Conservation (phyloP, 495 filamentous ascomycete species). For the Patellaria atrata region DNA sequence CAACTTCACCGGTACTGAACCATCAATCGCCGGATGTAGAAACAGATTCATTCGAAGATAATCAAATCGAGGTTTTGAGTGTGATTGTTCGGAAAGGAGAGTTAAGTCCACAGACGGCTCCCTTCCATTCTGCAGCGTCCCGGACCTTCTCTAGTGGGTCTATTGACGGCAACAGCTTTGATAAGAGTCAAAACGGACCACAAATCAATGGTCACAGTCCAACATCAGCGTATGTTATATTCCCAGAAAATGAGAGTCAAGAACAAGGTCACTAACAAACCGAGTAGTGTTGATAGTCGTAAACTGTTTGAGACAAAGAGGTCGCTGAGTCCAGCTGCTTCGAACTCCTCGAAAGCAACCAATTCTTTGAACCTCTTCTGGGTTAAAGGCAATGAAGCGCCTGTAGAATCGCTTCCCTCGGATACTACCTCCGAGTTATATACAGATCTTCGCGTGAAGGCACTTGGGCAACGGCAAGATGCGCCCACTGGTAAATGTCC, state of each 20-base stretch:
- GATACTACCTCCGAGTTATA: conserved; percentile 40
- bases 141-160: conserved; percentile 40
- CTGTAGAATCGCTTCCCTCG: conserved; percentile 28
- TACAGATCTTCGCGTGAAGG: conserved; percentile 38
- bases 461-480: conserved; percentile 40
- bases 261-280: too few relatives aligned
- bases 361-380: conserved; percentile 26
- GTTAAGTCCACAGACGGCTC: conserved; percentile 14
- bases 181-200: conserved; percentile 19
- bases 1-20: conserved; percentile 2
- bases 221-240: conserved; percentile 17
- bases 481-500: conserved; percentile 35
- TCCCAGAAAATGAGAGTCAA: conserved; percentile 6
- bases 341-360: neutral
- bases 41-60: conserved; percentile 36
- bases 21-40: conserved; percentile 18
- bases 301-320: conserved; percentile 10
- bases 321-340: conserved; percentile 7
- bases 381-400: conserved; percentile 34
- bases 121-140: conserved; percentile 29
- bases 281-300: conserved; percentile 11
- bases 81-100: conserved; percentile 32
- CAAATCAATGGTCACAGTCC: conserved; percentile 20
- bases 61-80: conserved; percentile 38
- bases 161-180: conserved; percentile 36